These are phyloP conservation scores for Pythium angustatum DNA, from an alignment of 352 stramenopile species.

Conservation along the genomic window DNA sequence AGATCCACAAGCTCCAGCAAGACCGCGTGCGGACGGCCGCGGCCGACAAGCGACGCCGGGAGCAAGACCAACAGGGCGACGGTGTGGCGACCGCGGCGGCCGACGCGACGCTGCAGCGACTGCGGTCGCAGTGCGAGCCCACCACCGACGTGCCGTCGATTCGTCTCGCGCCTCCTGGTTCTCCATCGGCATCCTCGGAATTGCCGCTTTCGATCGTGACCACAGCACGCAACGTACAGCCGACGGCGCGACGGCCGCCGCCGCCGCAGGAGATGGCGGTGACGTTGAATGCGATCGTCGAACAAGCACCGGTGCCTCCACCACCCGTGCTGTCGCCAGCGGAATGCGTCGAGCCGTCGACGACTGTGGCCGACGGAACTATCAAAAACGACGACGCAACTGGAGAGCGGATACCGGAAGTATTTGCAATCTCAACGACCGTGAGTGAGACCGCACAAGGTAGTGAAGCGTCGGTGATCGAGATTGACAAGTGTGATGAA, in stretches of 20 bases:
- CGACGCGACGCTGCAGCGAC: conserved; percentile 3
- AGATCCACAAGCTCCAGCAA: conserved; percentile 68
- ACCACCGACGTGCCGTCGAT: not conserved
- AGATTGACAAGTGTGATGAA: not conserved
- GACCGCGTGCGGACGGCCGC: conserved; percentile 40
- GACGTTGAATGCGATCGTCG: conserved; percentile 1
- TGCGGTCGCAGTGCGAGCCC: conserved; percentile 13
- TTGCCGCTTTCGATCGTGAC: not conserved
- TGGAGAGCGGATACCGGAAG: no score
- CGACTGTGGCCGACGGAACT: not conserved
- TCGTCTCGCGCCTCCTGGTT: not conserved
- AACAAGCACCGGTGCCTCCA: conserved; percentile 4
- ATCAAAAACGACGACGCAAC: not conserved
- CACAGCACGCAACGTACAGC: not conserved
- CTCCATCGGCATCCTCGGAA: not conserved
- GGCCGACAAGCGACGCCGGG: conserved; percentile 7
- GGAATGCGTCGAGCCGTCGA: not conserved
- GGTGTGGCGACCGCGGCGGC: not conserved
- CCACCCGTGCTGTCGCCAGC: not conserved
- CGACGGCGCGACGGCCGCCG: not conserved
- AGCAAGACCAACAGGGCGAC: conserved; percentile 17
- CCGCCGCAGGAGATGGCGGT: not conserved
- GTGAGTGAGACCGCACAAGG: no score
- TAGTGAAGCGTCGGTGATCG: no score
- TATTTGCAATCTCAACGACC: no score